Base-by-base conservation (phyloP, 2,329 filamentous ascomycete species). In the Calonectria henricotiae region DNA sequence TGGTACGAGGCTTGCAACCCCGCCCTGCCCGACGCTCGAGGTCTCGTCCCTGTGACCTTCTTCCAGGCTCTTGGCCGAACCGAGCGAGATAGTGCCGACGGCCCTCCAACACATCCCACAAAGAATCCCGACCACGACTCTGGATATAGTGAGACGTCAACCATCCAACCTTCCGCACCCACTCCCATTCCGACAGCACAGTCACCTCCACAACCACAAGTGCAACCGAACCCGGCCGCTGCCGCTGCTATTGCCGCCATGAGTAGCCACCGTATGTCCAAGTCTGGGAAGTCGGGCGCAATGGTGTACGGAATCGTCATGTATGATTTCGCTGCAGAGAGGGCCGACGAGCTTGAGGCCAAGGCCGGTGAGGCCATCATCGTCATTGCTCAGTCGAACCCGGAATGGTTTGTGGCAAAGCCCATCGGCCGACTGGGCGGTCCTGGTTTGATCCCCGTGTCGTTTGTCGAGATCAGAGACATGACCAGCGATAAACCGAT, bases 1-100 rank as follows among this genome's bases (percentile, higher is more conserved):
- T 99, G 96, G 96, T 99, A 98, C 88, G 96, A 98, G 84, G 96
- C 96, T 67, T 98, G 95, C 87, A 99, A 99, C 81, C 96, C 96
- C 71, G 90, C 93, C 62, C 87, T 98, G 74, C 94, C 93, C 79
- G 93, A 93, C 83, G 94, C 94, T 62, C 91, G 95, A 75, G 96
- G 96, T 71, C 89, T 99, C 71, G 96, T 99, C 51, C 96, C 96
- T 8, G 96, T 98, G 68, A 90, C 92, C 68, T 98, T 95, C 84
- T 99, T 99, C 83, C 95, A 98, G 82, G 90, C 92, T 44, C 89
- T 99, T 60, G 95, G 95, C 74, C 96, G 96, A 85, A 97, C 93
- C 74, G 95, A 97, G 83, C 89, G 96, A 81, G 93, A 98, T 82
- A 98, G 95, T 83, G 91, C 92, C 74, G 86, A 92, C 72, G 84